Base-by-base conservation (phyloP, 2,329 filamentous ascomycete species). In the Cladosporium sp. region DNA sequence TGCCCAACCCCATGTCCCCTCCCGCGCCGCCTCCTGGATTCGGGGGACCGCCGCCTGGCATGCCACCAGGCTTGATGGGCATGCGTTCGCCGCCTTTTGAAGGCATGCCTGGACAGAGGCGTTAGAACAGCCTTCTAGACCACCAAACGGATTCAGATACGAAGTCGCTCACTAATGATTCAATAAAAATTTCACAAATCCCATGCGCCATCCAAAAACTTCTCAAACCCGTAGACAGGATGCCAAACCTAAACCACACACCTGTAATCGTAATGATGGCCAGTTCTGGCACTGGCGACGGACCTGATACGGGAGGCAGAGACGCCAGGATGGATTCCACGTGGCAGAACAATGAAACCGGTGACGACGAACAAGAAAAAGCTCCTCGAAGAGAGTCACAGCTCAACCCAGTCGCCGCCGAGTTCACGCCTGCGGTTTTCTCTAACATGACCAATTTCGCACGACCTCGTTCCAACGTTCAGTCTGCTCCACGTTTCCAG, bases 41-140 rank as follows among this genome's bases (percentile, higher is more conserved):
- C 11, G 48, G 40, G 3, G 40, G 17, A 18, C 48, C 48, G 15
- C 40, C 40, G n/a, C 22, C 40, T 18, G 40, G 40, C 7, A 51
- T 51, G 48, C 48, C 48, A 32, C 48, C 48, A 3, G 48, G 48
- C 2, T 18, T 44, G 18, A 51, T 51, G 48, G 48, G 40, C 32
- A 51, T 51, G 40, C 48, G 48, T 15, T 44, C 48, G 19, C 48
- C 48, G 17, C 47, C 34, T 24, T 44, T 39, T n/a, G 48, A 39
- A 17, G 42, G 42, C 22, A 43, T 51, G 13, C 38, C 42, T 22
- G 40, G 40, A 7, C 48, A 43, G 34, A 51, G 48, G 39, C 48
- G 48, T 22, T 51, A 51, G 48, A 20, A 51, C 8, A 51, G 48
- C 39, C 48, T 44, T 7, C 13, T 36, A 27, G 22, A 27, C 22